Conservation (phyloP, 2,329 filamentous ascomycete species). For the Penicillium sumatraense region DNA sequence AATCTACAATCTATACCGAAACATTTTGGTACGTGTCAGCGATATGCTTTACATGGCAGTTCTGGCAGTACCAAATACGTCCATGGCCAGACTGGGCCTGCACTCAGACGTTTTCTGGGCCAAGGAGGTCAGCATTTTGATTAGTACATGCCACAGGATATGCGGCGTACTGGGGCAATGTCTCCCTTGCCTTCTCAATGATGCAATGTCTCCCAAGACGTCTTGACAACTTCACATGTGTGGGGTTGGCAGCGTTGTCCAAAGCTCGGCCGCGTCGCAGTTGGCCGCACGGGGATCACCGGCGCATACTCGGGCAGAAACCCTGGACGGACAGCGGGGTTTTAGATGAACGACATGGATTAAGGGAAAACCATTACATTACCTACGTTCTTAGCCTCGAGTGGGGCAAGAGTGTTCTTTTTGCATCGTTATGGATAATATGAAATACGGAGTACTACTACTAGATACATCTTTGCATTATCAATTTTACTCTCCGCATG, state of each 20-base stretch:
- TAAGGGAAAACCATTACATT: neutral
- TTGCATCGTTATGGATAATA: neutral
- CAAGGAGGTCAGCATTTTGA: neutral
- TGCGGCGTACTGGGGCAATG: neutral
- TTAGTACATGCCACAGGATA: neutral
- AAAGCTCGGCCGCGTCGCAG: constrained; percentile 4
- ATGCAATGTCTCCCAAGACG: neutral
- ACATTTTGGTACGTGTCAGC: neutral
- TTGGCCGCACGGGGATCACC: constrained; percentile 6
- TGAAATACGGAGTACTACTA: neutral
- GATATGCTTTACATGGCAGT: neutral
- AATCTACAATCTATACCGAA: neutral
- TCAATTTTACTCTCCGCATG: neutral
- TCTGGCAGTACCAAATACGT: neutral
- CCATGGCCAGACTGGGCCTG: neutral
- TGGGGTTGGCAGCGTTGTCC: neutral
- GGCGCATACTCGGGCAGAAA: neutral
- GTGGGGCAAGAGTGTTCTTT: constrained; percentile 1
- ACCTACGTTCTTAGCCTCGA: constrained; percentile 6
- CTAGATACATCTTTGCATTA: neutral
- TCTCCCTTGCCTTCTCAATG: constrained; percentile 1
- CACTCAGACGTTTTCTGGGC: neutral
- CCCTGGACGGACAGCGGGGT: neutral
- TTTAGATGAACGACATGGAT: neutral
- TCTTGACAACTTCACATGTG: constrained; percentile 3